Percentiles rank a stretch among this genome's conserved stretches.
Conservation (phyloP, 108 stramenopile genomes). For the Nitzschia inconspicua region DNA sequence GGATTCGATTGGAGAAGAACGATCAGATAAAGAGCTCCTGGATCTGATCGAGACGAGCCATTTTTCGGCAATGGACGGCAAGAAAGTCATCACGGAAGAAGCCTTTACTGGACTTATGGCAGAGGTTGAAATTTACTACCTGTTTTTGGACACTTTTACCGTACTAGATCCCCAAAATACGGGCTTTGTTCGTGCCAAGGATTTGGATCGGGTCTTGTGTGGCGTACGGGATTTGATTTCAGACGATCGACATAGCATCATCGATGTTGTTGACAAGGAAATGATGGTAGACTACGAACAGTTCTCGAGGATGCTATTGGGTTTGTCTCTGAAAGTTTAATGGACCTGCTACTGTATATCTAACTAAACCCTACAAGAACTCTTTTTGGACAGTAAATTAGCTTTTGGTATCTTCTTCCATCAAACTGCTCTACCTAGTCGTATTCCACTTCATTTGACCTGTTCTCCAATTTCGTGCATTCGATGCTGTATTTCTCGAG, state of each 20-base stretch:
- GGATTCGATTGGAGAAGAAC: conserved; percentile 41
- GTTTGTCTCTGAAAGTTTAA: conserved; percentile 27
- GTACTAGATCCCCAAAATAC: conserved; percentile 64
- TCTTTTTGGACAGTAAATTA: no score
- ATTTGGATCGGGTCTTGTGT: conserved; percentile 69
- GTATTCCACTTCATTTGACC: no score
- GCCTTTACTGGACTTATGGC: conserved; percentile 90
- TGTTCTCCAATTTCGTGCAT: no score
- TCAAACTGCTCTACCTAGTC: no score
- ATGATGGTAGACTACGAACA: conserved; percentile 87
- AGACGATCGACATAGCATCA: conserved; percentile 80
- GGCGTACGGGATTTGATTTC: conserved; percentile 81
- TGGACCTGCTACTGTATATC: no score
- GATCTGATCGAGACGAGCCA: conserved; percentile 67
- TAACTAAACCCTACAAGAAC: no score
- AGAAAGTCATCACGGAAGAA: conserved; percentile 41
- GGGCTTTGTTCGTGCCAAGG: conserved; percentile 71
- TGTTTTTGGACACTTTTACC: conserved; percentile 78
- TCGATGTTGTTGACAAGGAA: conserved; percentile 82
- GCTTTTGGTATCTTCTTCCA: no score
- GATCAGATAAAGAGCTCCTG: conserved; percentile 39
- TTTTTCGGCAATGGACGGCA: conserved; percentile 42
- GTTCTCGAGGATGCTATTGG: conserved; percentile 76
- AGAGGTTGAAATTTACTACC: conserved; percentile 79
- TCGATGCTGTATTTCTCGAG: conserved; percentile 49